Evolutionary conservation across 176 grass and related monocot genomes (phyloP), one percentile per base, ranked within the genome.

Genomic region (Zea mays): DNA sequence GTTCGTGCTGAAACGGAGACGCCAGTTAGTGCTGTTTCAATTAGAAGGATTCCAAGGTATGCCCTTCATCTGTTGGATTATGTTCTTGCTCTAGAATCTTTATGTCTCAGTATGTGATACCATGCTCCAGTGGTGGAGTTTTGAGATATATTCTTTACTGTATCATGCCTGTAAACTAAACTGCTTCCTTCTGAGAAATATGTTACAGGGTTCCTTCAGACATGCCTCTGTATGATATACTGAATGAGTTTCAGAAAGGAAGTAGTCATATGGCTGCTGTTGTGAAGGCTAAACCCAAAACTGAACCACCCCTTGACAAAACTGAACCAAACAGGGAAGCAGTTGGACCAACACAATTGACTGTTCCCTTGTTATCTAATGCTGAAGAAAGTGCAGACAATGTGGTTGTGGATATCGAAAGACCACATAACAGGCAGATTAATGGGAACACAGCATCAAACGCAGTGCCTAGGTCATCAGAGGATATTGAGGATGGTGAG

Each of bases 231-330:
- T 99, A 99, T 75, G 96, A 99, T 82, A 99, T 99, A 92, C 84
- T 99, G 58, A 99, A 99, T 17, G 96, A 99, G 72, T 99, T 99
- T 82, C 96, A 99, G 83, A 99, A 99, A 85, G 96, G 96, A 87
- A 99, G 96, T 85, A 99, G 96, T 72, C 96, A 99, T 68, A 99
- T 99, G 96, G 96, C 96, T 88, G 96, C 96, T 73, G 96, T 99
- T 76, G 92, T 99, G 79, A 90, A 83, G 90, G 77, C 77, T 69
- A 96, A 95, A 85, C 61, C 82, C 47, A 95, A 92, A 71, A 86
- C 49, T 59, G 27, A 48, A 12, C 72, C 75, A 68, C 63, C 15
- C 49, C 15, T 11, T 69, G 87, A 94, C 42, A 90, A 86, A 86
- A 63, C 61, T 75, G 71, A 86, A 79, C 66, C 74, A 85, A 87